A percentile compares a stretch with the other conserved stretches of the same genome.
phyloP scores from a whole-genome alignment of 2,329 filamentous ascomycete species.

The Exophiala aquamarina region DNA sequence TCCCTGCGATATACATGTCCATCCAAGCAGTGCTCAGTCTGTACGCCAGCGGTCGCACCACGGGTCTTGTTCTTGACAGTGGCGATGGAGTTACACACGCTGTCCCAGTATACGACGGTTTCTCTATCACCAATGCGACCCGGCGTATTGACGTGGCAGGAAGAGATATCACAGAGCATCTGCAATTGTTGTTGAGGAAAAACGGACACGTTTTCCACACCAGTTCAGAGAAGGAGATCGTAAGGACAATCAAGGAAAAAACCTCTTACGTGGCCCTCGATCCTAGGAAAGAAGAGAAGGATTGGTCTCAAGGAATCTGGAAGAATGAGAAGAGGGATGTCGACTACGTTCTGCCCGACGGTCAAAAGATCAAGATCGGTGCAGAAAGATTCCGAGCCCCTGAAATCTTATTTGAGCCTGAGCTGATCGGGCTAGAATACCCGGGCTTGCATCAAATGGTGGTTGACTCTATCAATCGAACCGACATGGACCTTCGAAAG shows the following conservation, averaged over 20 bases:
- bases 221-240: constrained; percentile 98
- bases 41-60: constrained; percentile 93
- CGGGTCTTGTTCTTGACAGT: constrained; percentile 90
- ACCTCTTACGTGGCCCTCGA: constrained; percentile 88
- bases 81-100: constrained; percentile 97
- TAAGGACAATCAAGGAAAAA: constrained; percentile 93
- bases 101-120: constrained; percentile 96
- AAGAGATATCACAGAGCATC: constrained; percentile 90
- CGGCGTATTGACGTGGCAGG: constrained; percentile 94
- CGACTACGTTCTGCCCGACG: constrained; percentile 89
- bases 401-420: constrained; percentile 96
- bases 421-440: constrained; percentile 95
- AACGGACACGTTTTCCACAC: constrained; percentile 94
- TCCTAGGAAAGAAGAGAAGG: constrained; percentile 92
- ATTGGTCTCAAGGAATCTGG: constrained; percentile 69
- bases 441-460: constrained; percentile 97
- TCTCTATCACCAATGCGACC: constrained; percentile 94
- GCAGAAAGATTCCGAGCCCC: constrained; percentile 93
- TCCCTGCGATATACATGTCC: constrained; percentile 91
- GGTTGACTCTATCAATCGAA: constrained; percentile 90
- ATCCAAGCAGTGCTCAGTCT: constrained; percentile 96
- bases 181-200: constrained; percentile 88
- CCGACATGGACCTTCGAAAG: constrained; percentile 93
- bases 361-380: constrained; percentile 90
- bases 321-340: constrained; percentile 77